Base-by-base conservation (phyloP, 1,284 basidiomycete species). In the Phellinidium pouzarii region DNA sequence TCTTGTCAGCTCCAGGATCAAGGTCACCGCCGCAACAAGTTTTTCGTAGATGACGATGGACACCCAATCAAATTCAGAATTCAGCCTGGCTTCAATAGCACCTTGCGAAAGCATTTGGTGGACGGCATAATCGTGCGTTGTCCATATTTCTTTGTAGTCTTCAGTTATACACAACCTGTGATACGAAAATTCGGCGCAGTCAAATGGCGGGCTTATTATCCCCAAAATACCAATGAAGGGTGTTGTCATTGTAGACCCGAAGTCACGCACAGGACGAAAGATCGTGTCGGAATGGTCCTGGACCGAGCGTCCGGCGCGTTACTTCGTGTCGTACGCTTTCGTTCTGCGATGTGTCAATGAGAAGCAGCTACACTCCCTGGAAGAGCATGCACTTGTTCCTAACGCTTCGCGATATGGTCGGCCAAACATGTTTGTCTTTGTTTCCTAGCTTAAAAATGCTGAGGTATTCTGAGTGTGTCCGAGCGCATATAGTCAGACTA, bases 121-220 rank as follows among this genome's bases (percentile, higher is more conserved):
- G 43, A 50, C 9, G 43, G 25, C 4, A 50, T 54, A 29, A 46
- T 19, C 7, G 53, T 54, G 40, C 20, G 52, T 25, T 8, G 29
- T 22, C 8, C 17, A 43, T 38, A 1, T 40, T 41, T 11, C 27
- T 9, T 17, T 23, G 17, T 20, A 1, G n/a, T 22, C 47, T 3
- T 11, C 7, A 14, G 5, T 1, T 17, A 17, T 29, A 34, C 12
- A 19, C 7, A 17, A 31, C 44, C 17, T 46, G 34, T 31, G 26
- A 9, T 8, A 17, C 43, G n/a, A 8, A 44, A 22, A 3, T 47
- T 34, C 31, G 9, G 9, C 14, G 26, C 20, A 55, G 54, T 6
- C 37, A 7, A 50, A 55, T 19, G 54, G 54, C 26, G 54, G 54
- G 4, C 11, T 52, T n/a, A 38, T 55, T 37, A 51, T 52, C 8